Conservation (phyloP, 768 basidiomycete species). For the Leccinum imitatum region DNA sequence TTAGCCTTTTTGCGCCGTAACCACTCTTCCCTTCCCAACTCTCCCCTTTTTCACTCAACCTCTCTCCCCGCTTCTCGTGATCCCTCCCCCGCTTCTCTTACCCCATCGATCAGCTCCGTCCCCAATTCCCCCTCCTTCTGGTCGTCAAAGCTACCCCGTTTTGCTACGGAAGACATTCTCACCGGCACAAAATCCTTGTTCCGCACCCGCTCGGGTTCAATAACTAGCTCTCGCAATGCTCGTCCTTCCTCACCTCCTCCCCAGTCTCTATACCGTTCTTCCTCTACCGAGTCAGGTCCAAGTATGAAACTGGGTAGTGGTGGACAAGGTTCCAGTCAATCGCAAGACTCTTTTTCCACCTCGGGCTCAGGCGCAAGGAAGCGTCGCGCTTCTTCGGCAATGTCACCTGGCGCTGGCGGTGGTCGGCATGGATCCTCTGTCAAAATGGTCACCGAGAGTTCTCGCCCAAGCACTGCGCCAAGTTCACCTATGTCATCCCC, state of each 20-base stretch:
- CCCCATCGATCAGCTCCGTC: conserved; percentile 12
- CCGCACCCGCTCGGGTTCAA: conserved; percentile 24
- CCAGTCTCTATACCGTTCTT: conserved; percentile 17
- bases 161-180: conserved; percentile 33
- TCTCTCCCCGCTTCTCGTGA: conserved; percentile 15
- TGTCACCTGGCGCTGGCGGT: conserved; percentile 27
- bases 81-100: conserved; percentile 17
- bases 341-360: neutral
- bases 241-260: conserved; percentile 20
- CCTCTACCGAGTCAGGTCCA: conserved; percentile 20
- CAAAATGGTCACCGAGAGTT: conserved; percentile 1
- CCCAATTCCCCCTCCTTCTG: conserved; percentile 16
- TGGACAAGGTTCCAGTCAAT: neutral
- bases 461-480: conserved; percentile 15
- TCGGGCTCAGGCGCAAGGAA: conserved; percentile 9
- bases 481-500: conserved; percentile 3
- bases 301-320: neutral
- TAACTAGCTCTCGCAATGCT: neutral
- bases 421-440: conserved; percentile 26
- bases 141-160: conserved; percentile 12
- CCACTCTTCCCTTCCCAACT: conserved; percentile 12
- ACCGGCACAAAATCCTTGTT: conserved; percentile 33
- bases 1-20: conserved; percentile 22
- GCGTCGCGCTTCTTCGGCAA: conserved; percentile 24
- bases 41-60: conserved; percentile 8